A percentile compares a stretch with the other conserved stretches of the same genome.
Conservation (phyloP, 2,329 filamentous ascomycete species). For the Colletotrichum lentis region DNA sequence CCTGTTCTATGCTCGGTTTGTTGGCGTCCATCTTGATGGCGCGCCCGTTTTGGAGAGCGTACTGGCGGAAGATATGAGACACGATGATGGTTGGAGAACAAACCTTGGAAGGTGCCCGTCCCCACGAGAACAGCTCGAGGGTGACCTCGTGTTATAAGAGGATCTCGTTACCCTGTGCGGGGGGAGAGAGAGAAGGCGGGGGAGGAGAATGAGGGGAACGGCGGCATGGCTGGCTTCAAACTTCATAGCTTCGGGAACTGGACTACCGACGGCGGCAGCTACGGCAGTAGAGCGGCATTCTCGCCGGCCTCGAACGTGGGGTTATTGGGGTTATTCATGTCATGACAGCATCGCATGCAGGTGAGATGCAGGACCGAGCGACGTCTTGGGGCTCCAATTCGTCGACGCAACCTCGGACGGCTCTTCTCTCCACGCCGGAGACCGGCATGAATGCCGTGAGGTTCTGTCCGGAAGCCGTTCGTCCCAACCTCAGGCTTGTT, state of each 20-base stretch:
- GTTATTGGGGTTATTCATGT: conserved; percentile 6
- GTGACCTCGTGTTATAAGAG: conserved; percentile 4
- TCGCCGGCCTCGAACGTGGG: conserved; percentile 10
- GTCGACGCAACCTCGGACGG: conserved; percentile 1
- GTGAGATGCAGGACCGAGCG: conserved; percentile 10
- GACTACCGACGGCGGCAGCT: conserved; percentile 18
- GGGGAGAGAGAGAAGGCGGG: not conserved
- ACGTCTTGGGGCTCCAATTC: conserved; percentile 2
- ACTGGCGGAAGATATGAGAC: not conserved
- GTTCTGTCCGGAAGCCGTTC: not conserved
- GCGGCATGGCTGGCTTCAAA: not conserved
- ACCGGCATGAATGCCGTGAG: conserved; percentile 6
- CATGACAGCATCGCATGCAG: conserved; percentile 19
- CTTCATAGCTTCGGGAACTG: conserved; percentile 19
- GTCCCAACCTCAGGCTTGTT: not conserved
- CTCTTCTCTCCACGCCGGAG: not conserved
- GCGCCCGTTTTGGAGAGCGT: not conserved
- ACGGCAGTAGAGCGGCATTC: conserved; percentile 11
- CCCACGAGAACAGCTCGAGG: not conserved
- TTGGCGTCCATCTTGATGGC: conserved; percentile 17
- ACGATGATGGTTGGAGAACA: not conserved
- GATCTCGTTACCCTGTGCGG: conserved; percentile 22
- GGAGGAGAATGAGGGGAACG: conserved; percentile 16
- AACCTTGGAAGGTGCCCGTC: not conserved
- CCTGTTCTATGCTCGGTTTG: conserved; percentile 29